Evolutionary conservation across 2,329 filamentous ascomycete genomes (phyloP), one percentile per base, ranked within the genome.

Genomic region (Sporothrix dimorphospora): DNA sequence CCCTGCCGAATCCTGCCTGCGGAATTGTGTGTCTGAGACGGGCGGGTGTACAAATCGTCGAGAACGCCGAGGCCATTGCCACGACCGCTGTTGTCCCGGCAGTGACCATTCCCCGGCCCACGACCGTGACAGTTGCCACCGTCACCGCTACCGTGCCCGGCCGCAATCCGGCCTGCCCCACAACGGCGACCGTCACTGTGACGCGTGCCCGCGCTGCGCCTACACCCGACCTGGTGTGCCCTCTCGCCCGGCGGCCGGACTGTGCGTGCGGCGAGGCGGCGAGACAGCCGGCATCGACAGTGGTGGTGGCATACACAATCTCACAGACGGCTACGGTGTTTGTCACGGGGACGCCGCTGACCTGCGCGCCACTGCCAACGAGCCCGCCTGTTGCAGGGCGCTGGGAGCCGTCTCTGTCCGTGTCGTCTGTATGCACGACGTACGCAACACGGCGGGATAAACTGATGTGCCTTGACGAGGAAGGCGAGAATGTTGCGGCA

Each of bases 221-320:
- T 0, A 51, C 24, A 16, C 42, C 55, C 1, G 27, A n/a, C 30
- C 8, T 12, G 2, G 12, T 49, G 12, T 71, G 69, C 69, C 57
- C 57, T 9, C 27, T 40, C 2, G 34, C 19, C 16, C 16, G 12
- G 8, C 27, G 11, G 11, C 27, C 42, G 1, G 30, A 34, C 30
- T 70, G 68, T 16, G n/a, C 24, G 16, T 70, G 61, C 49, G 21
- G 63, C 12, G 51, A 19, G 19, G 9, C 7, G 19, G n/a, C 19
- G n/a, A 30, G n/a, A 5, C 53, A 14, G 2, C 79, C 79, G 5
- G 78, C 47, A 9, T 21, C 79, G 4, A 79, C 79, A 0, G 81
- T 76, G 4, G 81, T 76, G 8, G 80, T 78, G 75, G 82, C 83
- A 77, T 84, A 84, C 12, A 83, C 83, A 0, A 81, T 82, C 0